These are phyloP conservation scores for Didymella pinodella DNA, from an alignment of 2,329 filamentous ascomycete genomes.

Conservation along the genomic window DNA sequence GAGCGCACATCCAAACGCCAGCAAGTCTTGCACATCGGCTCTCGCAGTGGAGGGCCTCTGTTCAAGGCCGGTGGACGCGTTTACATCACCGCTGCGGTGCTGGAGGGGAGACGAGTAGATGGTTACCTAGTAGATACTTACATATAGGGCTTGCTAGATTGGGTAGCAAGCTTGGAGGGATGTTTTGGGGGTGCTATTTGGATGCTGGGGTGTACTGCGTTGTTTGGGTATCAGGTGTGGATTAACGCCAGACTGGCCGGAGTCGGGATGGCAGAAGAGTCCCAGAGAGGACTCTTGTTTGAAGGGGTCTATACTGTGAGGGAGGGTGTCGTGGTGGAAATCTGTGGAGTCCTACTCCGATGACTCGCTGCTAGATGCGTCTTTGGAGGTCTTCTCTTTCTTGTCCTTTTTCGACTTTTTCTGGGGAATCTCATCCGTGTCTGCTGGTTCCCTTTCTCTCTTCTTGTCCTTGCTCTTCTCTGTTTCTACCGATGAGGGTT, in stretches of 20 bases:
- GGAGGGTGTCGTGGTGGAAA: background rate
- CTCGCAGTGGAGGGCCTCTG: constrained; percentile 16
- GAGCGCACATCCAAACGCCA: background rate
- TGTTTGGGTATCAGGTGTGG: no score
- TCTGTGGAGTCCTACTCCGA: background rate
- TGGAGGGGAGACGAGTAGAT: background rate
- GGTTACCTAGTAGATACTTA: background rate
- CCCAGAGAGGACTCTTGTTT: no score
- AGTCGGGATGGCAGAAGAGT: no score
- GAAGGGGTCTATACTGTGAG: background rate
- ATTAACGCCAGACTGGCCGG: no score
- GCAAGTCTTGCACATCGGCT: constrained; percentile 19
- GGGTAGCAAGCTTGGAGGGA: background rate
- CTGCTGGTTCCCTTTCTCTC: constrained; percentile 3
- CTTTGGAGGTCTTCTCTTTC: constrained; percentile 3
- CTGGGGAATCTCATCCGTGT: constrained; percentile 5
- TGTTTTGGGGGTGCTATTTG: no score
- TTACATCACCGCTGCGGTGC: background rate
- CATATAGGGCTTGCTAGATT: background rate
- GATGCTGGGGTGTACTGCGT: background rate
- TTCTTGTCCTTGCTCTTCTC: constrained; percentile 14
- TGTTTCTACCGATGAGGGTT: background rate
- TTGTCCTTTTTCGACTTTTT: constrained; percentile 17
- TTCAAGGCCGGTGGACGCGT: constrained; percentile 13
- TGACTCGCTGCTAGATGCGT: background rate